Evolutionary conservation across 2,329 filamentous ascomycete genomes (phyloP), one percentile per base, ranked within the genome.

Genomic region (Ceratocystis albifundus): DNA sequence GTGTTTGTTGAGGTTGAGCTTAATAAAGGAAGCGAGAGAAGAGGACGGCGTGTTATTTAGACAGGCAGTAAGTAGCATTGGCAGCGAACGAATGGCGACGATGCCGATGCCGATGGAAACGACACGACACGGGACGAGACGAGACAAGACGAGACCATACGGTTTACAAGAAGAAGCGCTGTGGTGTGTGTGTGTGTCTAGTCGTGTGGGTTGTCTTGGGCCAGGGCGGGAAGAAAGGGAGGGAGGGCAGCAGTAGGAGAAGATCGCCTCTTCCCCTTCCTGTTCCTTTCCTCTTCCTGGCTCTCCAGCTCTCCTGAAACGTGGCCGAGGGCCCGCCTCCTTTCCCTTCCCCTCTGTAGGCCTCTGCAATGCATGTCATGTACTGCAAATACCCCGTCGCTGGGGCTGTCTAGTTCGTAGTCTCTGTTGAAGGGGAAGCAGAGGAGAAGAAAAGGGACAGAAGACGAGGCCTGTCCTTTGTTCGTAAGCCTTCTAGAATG

Each of bases 241-340:
- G 36, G 36, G n/a, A n/a, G n/a, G n/a, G n/a, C n/a, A n/a, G 36
- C 36, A 41, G 36, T 41, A 41, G 36, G 36, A 41, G 36, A 4
- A 41, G 36, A 41, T 41, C 36, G 36, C 12, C 36, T 41, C 36
- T 41, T 62, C 45, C 32, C 46, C 10, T 62, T 44, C 12, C 44
- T 28, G 20, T 25, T 22, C 20, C 25, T 45, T 45, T 59, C 28
- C 48, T 50, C 36, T 41, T 41, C 32, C 32, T 30, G 50, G 45
- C 61, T 62, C 61, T 67, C 61, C 65, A 62, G 65, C 53, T 67
- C 65, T 67, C 65, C 65, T 67, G 65, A 67, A 67, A 67, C 65
- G 65, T 67, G 65, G 65, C 65, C 65, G 65, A 64, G 61, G 65
- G 55, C 48, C 61, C 50, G 61, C 65, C 65, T 64, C 61, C 65